A percentile compares a stretch with the other conserved stretches of the same genome.
Evolutionary conservation across 306 rosid species (phyloP).

Genomic region (Cicer pinnatifidum): DNA sequence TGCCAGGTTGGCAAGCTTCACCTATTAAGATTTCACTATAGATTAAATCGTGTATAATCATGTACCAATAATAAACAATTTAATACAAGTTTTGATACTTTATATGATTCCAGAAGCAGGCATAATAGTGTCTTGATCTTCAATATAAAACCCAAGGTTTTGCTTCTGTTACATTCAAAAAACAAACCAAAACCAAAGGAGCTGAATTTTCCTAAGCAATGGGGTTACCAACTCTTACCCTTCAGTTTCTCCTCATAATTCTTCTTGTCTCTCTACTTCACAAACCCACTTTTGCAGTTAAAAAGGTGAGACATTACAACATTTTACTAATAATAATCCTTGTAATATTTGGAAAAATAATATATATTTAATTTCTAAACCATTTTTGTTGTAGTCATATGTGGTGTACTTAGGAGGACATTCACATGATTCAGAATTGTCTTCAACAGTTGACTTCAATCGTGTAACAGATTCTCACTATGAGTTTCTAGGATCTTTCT

Average conservation of each 20-base stretch:
- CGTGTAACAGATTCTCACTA: constrained; percentile 64
- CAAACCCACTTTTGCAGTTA: constrained; percentile 54
- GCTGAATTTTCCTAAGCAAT: constrained; percentile 39
- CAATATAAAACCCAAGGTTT: constrained; percentile 27
- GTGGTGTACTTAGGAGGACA: constrained; percentile 89
- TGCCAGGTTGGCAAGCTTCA: neutral
- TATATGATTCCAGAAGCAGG: neutral
- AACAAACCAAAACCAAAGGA: neutral
- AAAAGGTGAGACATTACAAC: constrained; percentile 63
- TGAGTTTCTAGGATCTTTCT: constrained; percentile 76
- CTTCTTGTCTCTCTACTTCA: constrained; percentile 49
- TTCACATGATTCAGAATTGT: constrained; percentile 57
- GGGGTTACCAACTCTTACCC: constrained; percentile 44
- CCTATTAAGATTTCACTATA: neutral
- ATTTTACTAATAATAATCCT: neutral
- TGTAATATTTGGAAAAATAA: neutral
- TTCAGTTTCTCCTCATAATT: constrained; percentile 43
- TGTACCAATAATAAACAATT: neutral
- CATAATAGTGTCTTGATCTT: no score
- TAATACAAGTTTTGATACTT: neutral
- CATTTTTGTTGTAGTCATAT: constrained; percentile 64
- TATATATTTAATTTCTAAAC: neutral
- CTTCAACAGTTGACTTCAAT: constrained; percentile 49
- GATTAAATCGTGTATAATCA: neutral
- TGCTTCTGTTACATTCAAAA: constrained; percentile 48